These are phyloP conservation scores for Vinca major DNA, from an alignment of 305 asterid genomes.

Conservation along the genomic window DNA sequence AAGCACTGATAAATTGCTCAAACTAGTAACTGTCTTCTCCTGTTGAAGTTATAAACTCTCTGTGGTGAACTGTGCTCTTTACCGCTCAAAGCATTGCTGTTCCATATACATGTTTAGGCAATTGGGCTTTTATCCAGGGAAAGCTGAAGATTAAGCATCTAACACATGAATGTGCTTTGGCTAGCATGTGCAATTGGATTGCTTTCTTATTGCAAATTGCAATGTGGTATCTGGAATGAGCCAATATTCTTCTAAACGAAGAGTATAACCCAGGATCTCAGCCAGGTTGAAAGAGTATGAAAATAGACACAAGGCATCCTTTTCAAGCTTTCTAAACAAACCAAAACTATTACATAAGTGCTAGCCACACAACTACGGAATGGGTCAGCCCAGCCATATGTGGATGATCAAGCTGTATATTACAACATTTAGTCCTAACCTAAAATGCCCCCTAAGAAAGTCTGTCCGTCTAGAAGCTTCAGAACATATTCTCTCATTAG, in stretches of 20 bases:
- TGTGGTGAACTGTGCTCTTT: too few relatives aligned
- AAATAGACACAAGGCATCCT: not conserved
- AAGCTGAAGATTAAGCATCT: not conserved
- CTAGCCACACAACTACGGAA: not conserved
- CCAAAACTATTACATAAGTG: not conserved
- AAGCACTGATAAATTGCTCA: not conserved
- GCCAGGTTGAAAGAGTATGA: not conserved
- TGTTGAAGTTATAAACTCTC: too few relatives aligned
- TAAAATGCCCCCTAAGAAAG: not conserved
- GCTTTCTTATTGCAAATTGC: too few relatives aligned
- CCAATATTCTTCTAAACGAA: not conserved
- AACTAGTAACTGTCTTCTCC: not conserved
- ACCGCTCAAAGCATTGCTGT: not conserved
- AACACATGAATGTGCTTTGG: not conserved
- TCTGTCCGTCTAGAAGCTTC: not conserved
- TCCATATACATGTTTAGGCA: not conserved
- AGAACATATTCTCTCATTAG: not conserved
- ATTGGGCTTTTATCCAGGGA: not conserved
- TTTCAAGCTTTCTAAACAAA: not conserved
- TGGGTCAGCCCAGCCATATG: not conserved
- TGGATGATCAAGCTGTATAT: not conserved
- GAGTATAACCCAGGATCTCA: not conserved
- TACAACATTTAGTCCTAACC: conserved; percentile 2
- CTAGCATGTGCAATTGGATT: too few relatives aligned
- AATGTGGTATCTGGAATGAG: too few relatives aligned